Conservation (phyloP, 2,329 filamentous ascomycete genomes). For the Hortaea werneckii region DNA sequence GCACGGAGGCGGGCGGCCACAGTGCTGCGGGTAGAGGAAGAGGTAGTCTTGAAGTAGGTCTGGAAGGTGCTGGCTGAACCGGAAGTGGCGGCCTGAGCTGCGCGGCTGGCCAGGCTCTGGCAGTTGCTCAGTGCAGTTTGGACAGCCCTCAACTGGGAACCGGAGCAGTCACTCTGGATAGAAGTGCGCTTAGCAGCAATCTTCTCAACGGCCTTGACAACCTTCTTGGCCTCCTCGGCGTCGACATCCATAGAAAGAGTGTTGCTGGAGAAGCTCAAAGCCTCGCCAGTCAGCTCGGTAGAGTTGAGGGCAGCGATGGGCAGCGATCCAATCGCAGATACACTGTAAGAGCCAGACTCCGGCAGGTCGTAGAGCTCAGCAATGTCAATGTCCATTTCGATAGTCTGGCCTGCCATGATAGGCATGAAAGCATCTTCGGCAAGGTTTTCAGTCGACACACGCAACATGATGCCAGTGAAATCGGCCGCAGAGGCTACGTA, state of each 20-base stretch:
- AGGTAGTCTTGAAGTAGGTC: constrained; percentile 56
- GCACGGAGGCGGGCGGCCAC: constrained; percentile 44
- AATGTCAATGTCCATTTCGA: constrained; percentile 46
- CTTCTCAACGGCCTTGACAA: constrained; percentile 36
- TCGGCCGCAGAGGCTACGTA: background rate
- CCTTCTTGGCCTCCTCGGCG: constrained; percentile 42
- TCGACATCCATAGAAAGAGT: constrained; percentile 48
- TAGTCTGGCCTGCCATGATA: constrained; percentile 37
- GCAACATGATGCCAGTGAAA: constrained; percentile 36
- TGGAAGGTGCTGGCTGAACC: constrained; percentile 39
- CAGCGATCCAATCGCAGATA: constrained; percentile 48
- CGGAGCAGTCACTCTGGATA: constrained; percentile 43
- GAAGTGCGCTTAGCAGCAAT: constrained; percentile 41
- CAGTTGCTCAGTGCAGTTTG: background rate
- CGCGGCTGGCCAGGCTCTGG: background rate
- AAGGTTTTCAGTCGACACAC: constrained; percentile 37
- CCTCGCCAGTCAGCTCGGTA: constrained; percentile 42
- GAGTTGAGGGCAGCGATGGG: constrained; percentile 44
- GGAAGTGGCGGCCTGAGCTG: constrained; percentile 42
- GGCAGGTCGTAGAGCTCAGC: constrained; percentile 45
- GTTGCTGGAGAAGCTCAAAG: constrained; percentile 49
- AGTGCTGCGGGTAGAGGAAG: constrained; percentile 33
- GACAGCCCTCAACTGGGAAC: background rate
- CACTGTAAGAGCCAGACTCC: constrained; percentile 42
- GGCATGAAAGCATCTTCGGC: constrained; percentile 41